Evolutionary conservation across 2,329 filamentous ascomycete genomes (phyloP).

Genomic region (Thielaviopsis populi): DNA sequence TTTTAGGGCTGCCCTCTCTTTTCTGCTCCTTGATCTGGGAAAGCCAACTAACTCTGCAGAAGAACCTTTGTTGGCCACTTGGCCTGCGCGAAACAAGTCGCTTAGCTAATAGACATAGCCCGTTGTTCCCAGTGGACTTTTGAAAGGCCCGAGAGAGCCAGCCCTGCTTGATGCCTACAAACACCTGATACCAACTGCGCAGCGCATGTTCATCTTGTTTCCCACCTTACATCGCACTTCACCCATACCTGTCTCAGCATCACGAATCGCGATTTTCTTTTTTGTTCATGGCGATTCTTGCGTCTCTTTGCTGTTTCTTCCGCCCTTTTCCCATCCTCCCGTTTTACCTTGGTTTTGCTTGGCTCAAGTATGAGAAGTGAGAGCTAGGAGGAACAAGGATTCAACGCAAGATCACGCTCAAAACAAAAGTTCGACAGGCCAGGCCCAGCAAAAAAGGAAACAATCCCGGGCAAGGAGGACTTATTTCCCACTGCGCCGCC

Average conservation of each 20-base stretch:
- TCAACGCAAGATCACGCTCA: neutral
- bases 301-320: neutral
- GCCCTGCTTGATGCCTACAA: neutral
- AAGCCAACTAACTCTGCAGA: neutral
- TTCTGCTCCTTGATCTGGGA: neutral
- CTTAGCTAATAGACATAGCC: neutral
- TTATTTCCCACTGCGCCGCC: neutral
- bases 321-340: neutral
- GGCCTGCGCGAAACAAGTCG: neutral
- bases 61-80: constrained; percentile 6
- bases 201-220: neutral
- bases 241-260: neutral
- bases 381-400: neutral
- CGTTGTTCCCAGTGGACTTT: neutral
- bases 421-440: constrained; percentile 5
- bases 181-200: too few species aligned
- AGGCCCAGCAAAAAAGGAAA: neutral
- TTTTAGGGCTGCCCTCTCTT: neutral
- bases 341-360: neutral
- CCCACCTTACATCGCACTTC: neutral
- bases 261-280: neutral
- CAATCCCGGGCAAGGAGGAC: neutral
- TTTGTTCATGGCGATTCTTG: neutral
- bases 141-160: neutral
- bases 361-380: neutral